phyloP scores from a whole-genome alignment of 108 stramenopile genomes.

The Tribonema minus region DNA sequence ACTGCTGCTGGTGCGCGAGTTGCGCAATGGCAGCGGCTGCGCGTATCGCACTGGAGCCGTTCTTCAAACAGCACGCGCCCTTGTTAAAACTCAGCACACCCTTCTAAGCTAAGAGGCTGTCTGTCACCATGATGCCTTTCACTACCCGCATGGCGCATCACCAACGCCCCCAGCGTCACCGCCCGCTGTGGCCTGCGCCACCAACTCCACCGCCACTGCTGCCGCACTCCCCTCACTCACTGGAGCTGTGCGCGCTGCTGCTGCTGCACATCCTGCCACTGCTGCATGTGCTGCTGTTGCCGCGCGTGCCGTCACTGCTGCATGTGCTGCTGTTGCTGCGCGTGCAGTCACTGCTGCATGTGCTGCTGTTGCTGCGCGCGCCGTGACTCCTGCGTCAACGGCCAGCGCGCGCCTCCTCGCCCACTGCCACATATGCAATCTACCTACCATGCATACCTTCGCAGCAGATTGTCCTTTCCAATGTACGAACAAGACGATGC shows the following conservation, averaged over 20 bases:
- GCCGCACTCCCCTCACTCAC: not conserved
- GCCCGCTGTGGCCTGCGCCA: not conserved
- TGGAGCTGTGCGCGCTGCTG: not conserved
- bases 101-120: too few relatives aligned
- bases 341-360: not conserved
- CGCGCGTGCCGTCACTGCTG: not conserved
- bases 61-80: not conserved
- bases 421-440: too few relatives aligned
- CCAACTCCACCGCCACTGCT: not conserved
- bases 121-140: too few relatives aligned
- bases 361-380: not conserved
- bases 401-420: too few relatives aligned
- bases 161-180: too few relatives aligned
- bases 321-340: not conserved
- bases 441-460: too few relatives aligned
- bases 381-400: not conserved
- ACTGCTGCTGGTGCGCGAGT: too few relatives aligned
- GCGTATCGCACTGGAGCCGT: not conserved
- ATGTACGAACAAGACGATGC: too few relatives aligned
- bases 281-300: not conserved
- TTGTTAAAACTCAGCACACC: not conserved
- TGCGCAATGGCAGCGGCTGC: too few relatives aligned
- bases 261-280: not conserved
- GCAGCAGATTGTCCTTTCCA: too few relatives aligned
- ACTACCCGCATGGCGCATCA: too few relatives aligned